Base-by-base conservation (phyloP, 768 basidiomycete species). In the Suillus decipiens region DNA sequence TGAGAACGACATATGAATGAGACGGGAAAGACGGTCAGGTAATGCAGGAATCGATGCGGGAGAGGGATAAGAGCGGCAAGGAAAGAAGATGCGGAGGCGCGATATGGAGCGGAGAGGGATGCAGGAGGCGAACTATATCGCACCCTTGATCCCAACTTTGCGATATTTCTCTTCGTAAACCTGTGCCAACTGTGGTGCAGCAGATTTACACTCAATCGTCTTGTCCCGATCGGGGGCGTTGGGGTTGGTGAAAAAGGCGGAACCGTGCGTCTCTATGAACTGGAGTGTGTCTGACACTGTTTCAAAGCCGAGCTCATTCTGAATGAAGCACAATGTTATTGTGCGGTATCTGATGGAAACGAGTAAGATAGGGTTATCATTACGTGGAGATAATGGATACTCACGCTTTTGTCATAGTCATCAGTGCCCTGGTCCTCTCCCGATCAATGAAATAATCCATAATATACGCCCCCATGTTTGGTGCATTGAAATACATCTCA, bases 371-470 rank as follows among this genome's bases (percentile, higher is more conserved):
- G 60, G 41, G 55, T 56, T 42, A 64, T 48, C 24, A 45, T 31
- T 31, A 55, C 19, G 14, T 34, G 28, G 10, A 37, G 31, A 43
- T 19, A 15, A 31, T 7, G 17, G 59, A 1, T 41, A 84, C 96
- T 71, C 69, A 99, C 97, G 93, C 91, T 85, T 92, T 97, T 36
- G 92, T 86, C 79, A 99, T 96, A 67, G 91, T 87, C 72, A 94
- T 86, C 64, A 99, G 75, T 2, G 95, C 95, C 63, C 86, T 86
- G 61, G 90, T 84, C 63, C 97, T 81, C 79, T 99, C 97, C 70
- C 97, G 85, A 70, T 89, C 87, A 70, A 98, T 90, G 75, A 99
- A 98, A 75, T 98, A 95, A 77, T 99, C 97, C 93, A 99, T 97
- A 71, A 99, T 95, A 76, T 99, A 99, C 60, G 87, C 95, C 43